These are phyloP conservation scores for Aspergillus homomorphus DNA, from an alignment of 495 filamentous ascomycete genomes.

Conservation along the genomic window DNA sequence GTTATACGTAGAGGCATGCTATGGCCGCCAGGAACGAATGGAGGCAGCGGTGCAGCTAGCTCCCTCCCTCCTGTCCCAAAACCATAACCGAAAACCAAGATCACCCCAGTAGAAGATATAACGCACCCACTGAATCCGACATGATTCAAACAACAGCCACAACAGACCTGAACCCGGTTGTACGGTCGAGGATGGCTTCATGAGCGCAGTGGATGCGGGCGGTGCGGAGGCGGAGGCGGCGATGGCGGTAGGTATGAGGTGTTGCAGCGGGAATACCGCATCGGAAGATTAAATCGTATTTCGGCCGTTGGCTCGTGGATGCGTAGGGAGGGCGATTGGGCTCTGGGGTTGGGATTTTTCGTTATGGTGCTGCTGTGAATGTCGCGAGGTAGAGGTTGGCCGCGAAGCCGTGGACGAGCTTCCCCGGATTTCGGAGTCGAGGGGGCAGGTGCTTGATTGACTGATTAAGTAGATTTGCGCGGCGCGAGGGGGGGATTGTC, in stretches of 20 bases:
- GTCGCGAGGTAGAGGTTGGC: no score
- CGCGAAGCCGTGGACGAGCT: background rate
- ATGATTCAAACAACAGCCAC: slow-evolving; percentile 30
- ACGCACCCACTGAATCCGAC: slow-evolving; percentile 57
- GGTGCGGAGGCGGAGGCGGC: background rate
- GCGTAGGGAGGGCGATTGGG: no score
- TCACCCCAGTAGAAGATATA: background rate
- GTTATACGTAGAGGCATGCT: no score
- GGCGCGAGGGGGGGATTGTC: background rate
- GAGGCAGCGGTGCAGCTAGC: no score
- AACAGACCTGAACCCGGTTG: background rate
- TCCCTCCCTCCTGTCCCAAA: background rate
- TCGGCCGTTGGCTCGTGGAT: no score
- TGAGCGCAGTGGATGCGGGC: background rate
- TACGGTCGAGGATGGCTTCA: background rate
- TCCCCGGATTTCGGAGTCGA: slow-evolving; percentile 14
- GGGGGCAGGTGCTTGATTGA: background rate
- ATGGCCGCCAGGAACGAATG: no score
- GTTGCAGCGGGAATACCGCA: background rate
- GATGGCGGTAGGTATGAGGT: background rate
- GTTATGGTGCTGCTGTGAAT: no score
- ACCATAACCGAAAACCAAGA: background rate
- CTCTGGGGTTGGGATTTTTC: no score
- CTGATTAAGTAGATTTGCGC: background rate
- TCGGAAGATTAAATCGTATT: no score